These are phyloP conservation scores for Batkoa obscura DNA, from an alignment of 371 early-diverging fungal species.

Conservation along the genomic window DNA sequence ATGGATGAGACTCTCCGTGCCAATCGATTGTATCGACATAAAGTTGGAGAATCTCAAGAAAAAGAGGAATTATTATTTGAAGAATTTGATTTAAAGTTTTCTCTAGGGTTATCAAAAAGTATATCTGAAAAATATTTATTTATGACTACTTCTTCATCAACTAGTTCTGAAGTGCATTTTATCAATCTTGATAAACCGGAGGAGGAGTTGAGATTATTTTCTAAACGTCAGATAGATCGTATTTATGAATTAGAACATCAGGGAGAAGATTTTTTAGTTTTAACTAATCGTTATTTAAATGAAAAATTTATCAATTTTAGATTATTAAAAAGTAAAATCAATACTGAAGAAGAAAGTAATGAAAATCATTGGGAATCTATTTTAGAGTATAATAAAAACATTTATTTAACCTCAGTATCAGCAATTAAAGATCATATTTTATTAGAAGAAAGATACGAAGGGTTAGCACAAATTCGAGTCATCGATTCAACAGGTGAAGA, in stretches of 20 bases:
- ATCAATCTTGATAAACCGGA: slow-evolving; percentile 16
- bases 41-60: slow-evolving; percentile 16
- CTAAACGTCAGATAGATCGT: slow-evolving; percentile 21
- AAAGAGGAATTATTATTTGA: slow-evolving; percentile 24
- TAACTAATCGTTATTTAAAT: slow-evolving; percentile 20
- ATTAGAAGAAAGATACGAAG: slow-evolving; percentile 35
- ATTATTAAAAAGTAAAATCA: slow-evolving; percentile 31
- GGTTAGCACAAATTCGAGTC: slow-evolving; percentile 33
- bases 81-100: slow-evolving; percentile 37
- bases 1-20: slow-evolving; percentile 32
- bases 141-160: slow-evolving; percentile 24
- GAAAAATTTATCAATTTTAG: slow-evolving; percentile 25
- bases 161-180: slow-evolving; percentile 31
- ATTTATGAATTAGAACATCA: slow-evolving; percentile 22
- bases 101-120: slow-evolving; percentile 23
- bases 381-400: neutral
- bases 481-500: slow-evolving; percentile 5
- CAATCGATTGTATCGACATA: slow-evolving; percentile 24
- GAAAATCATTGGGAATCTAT: slow-evolving; percentile 9
- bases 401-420: neutral
- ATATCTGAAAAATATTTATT: slow-evolving; percentile 24
- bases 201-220: slow-evolving; percentile 15
- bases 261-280: slow-evolving; percentile 22
- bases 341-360: slow-evolving; percentile 21
- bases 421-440: slow-evolving; percentile 14